Percentiles rank a stretch among this genome's conserved stretches.
Evolutionary conservation across 2,329 filamentous ascomycete genomes (phyloP).

Genomic region (Hypoxylon sp.): DNA sequence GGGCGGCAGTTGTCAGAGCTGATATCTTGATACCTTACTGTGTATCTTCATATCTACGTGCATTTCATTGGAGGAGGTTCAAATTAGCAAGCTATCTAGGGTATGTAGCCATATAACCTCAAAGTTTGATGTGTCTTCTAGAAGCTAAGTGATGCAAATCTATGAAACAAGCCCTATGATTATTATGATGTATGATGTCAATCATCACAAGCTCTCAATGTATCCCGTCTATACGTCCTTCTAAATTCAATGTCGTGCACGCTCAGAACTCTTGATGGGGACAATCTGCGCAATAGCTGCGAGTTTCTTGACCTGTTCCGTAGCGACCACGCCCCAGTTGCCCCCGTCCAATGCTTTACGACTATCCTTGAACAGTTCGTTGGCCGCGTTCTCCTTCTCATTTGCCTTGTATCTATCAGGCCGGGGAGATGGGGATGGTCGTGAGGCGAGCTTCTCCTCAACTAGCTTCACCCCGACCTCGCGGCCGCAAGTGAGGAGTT

Average conservation of each 20-base stretch:
- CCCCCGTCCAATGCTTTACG: constrained; percentile 44
- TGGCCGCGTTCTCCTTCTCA: constrained; percentile 51
- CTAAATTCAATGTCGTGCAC: neutral
- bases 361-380: constrained; percentile 53
- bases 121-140: neutral
- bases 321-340: constrained; percentile 51
- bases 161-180: too few species aligned
- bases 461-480: constrained; percentile 54
- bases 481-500: constrained; percentile 53
- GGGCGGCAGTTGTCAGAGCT: neutral
- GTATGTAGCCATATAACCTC: neutral
- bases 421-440: constrained; percentile 31
- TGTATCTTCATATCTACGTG: constrained; percentile 2
- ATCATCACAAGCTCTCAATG: neutral
- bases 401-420: constrained; percentile 38
- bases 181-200: too few species aligned
- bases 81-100: neutral
- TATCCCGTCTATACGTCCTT: neutral
- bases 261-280: constrained; percentile 17
- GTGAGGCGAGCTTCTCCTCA: constrained; percentile 48
- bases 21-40: neutral
- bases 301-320: constrained; percentile 48
- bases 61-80: neutral
- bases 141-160: too few species aligned
- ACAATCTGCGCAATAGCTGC: constrained; percentile 45